phyloP scores from a whole-genome alignment of 768 basidiomycete species.

The Lentinula detonsa region DNA sequence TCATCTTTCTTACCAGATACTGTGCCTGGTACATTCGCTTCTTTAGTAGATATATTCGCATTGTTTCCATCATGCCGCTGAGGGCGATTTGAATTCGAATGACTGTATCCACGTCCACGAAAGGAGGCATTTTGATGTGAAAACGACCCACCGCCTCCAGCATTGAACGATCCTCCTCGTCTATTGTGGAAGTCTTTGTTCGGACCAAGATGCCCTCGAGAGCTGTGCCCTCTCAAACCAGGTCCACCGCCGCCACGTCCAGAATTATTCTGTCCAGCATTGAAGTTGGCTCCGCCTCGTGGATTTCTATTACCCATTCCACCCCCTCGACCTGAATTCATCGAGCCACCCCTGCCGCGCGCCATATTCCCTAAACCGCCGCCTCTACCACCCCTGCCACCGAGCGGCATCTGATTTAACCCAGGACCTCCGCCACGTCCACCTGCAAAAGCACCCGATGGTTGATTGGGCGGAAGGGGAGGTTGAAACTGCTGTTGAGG shows the following conservation, averaged over 20 bases:
- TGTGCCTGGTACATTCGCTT: slow-evolving; percentile 26
- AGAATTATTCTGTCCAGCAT: slow-evolving; percentile 31
- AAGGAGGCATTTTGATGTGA: slow-evolving; percentile 40
- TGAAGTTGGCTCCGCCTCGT: slow-evolving; percentile 29
- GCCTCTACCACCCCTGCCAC: slow-evolving; percentile 16
- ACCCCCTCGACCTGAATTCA: slow-evolving; percentile 44
- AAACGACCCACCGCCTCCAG: slow-evolving; percentile 33
- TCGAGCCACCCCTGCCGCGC: slow-evolving; percentile 39
- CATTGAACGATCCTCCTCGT: slow-evolving; percentile 59
- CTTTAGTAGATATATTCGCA: slow-evolving; percentile 10
- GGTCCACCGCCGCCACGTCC: slow-evolving; percentile 42
- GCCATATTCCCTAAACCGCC: slow-evolving; percentile 36
- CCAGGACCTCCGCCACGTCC: slow-evolving; percentile 10
- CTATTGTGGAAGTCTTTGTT: slow-evolving; percentile 58
- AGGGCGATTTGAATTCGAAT: slow-evolving; percentile 30
- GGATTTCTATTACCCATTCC: slow-evolving; percentile 43
- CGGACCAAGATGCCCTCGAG: slow-evolving; percentile 60
- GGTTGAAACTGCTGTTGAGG: slow-evolving; percentile 65
- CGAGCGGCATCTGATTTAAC: slow-evolving; percentile 25
- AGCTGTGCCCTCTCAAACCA: slow-evolving; percentile 55
- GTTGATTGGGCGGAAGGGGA: slow-evolving; percentile 43
- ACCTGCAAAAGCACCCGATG: slow-evolving; percentile 28
- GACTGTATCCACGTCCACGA: slow-evolving; percentile 60
- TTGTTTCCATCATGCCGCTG: slow-evolving; percentile 35
- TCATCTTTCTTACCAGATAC: slow-evolving; percentile 78